Evolutionary conservation across 192 early-diverging fungal species (phyloP).

Genomic region (Podila minutissima): DNA sequence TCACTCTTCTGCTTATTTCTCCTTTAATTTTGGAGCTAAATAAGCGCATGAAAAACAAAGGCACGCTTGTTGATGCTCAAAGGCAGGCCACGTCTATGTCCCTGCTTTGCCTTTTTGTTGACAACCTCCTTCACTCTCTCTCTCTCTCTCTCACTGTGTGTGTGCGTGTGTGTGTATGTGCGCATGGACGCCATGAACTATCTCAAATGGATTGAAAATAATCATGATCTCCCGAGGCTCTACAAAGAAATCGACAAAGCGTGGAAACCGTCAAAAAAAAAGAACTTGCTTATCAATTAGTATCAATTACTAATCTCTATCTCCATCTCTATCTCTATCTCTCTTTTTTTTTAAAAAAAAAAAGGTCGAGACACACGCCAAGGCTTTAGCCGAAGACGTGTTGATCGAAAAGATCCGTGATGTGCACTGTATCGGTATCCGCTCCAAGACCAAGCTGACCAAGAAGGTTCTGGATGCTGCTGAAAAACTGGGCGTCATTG

Average conservation of each 20-base stretch:
- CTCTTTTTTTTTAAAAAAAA: background rate
- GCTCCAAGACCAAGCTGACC: slow-evolving; percentile 96
- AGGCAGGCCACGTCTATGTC: too few species aligned
- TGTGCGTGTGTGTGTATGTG: too few species aligned
- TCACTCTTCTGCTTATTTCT: too few species aligned
- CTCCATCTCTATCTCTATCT: background rate
- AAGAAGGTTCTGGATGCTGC: slow-evolving; percentile 88
- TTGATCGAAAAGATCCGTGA: slow-evolving; percentile 95
- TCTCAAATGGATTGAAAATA: too few species aligned
- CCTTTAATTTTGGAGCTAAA: background rate
- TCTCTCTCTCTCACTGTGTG: too few species aligned
- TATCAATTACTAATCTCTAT: background rate
- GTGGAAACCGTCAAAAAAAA: background rate
- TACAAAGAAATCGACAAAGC: too few species aligned
- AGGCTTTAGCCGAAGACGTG: slow-evolving; percentile 88
- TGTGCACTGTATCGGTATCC: slow-evolving; percentile 94
- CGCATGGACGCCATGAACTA: too few species aligned
- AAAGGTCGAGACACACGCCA: slow-evolving; percentile 87
- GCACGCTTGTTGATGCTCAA: background rate
- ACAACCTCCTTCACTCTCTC: too few species aligned
- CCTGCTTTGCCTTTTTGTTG: too few species aligned
- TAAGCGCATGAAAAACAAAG: background rate
- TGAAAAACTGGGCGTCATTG: slow-evolving; percentile 70
- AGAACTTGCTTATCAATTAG: background rate
- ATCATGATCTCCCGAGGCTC: too few species aligned